phyloP scores from a whole-genome alignment of 2,329 filamentous ascomycete species.

The Colletotrichum chrysophilum region DNA sequence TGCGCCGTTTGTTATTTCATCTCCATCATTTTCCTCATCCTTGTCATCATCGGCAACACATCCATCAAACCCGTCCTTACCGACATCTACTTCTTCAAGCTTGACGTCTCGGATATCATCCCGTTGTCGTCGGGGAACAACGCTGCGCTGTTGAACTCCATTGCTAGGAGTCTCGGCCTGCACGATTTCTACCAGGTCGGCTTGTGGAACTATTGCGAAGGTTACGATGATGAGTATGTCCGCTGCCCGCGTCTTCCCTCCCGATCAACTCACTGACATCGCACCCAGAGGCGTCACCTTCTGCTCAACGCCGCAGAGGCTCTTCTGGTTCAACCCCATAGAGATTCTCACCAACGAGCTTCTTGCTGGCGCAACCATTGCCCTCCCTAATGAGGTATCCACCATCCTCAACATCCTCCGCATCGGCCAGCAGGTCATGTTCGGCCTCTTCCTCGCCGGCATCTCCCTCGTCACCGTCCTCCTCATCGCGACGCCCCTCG shows the following conservation, averaged over 20 bases:
- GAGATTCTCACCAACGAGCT: slow-evolving; percentile 81
- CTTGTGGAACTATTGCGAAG: slow-evolving; percentile 91
- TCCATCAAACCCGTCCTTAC: slow-evolving; percentile 65
- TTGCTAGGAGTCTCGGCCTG: slow-evolving; percentile 83
- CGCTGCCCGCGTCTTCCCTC: not conserved
- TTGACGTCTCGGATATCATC: slow-evolving; percentile 84
- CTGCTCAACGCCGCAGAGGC: slow-evolving; percentile 71
- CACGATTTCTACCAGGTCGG: slow-evolving; percentile 96
- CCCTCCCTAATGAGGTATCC: slow-evolving; percentile 75
- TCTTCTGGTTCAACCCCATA: slow-evolving; percentile 94
- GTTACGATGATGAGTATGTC: slow-evolving; percentile 69
- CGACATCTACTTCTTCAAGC: slow-evolving; percentile 82
- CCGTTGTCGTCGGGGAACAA: slow-evolving; percentile 74
- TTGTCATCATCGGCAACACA: slow-evolving; percentile 80
- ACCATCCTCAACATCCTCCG: slow-evolving; percentile 77
- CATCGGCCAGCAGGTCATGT: slow-evolving; percentile 84
- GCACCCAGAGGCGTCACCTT: slow-evolving; percentile 68
- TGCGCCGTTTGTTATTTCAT: slow-evolving; percentile 76
- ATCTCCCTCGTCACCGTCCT: slow-evolving; percentile 74
- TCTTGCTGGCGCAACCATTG: slow-evolving; percentile 81
- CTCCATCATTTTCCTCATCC: slow-evolving; percentile 77
- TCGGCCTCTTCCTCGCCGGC: slow-evolving; percentile 80
- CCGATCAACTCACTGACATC: slow-evolving; percentile 46
- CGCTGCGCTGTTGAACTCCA: slow-evolving; percentile 80
- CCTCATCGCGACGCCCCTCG: slow-evolving; percentile 68